Base-by-base conservation (phyloP, 2,329 filamentous ascomycete species). In the Fusarium sp. region DNA sequence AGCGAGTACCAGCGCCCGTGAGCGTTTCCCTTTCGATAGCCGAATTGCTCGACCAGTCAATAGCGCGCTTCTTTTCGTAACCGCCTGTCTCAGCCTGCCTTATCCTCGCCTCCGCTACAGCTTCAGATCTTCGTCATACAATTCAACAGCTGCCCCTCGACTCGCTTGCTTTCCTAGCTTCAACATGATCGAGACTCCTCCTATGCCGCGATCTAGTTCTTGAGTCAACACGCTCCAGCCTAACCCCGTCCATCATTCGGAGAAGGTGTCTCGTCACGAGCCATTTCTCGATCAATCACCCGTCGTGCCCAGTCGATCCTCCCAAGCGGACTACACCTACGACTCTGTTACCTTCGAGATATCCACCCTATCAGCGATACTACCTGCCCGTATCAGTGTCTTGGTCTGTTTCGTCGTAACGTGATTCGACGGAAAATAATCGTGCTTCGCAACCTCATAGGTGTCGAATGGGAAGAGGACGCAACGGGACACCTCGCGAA, bases 311-410 rank as follows among this genome's bases (percentile, higher is more conserved):
- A 37, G 18, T n/a, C 34, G 18, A 37, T 11, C 34, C 18, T 11
- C 0, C 3, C 9, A 0, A 37, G 34, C 34, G 10, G 6, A 37
- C 1, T 37, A 1, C 18, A 37, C 0, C 6, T 37, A 37, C 34
- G 34, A n/a, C 16, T n/a, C 10, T n/a, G 3, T n/a, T n/a, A 11
- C 34, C 18, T 5, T n/a, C 1, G 34, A 37, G 9, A 37, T 37
- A 37, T 16, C 34, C 18, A n/a, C 5, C 18, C 34, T 2, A 37
- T 4, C 18, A n/a, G 18, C 16, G 5, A 37, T 2, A 37, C 34
- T 37, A n/a, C 3, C 3, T 37, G 0, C 9, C 34, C 2, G 16
- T 2, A 11, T 18, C 0, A 4, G 32, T 16, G 32, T 4, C 32
- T 18, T 37, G 32, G 6, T 4, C 8, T 34, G 16, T 18, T 10